Conservation (phyloP, 2,329 filamentous ascomycete genomes). For the Sporothrix brunneoviolacea region DNA sequence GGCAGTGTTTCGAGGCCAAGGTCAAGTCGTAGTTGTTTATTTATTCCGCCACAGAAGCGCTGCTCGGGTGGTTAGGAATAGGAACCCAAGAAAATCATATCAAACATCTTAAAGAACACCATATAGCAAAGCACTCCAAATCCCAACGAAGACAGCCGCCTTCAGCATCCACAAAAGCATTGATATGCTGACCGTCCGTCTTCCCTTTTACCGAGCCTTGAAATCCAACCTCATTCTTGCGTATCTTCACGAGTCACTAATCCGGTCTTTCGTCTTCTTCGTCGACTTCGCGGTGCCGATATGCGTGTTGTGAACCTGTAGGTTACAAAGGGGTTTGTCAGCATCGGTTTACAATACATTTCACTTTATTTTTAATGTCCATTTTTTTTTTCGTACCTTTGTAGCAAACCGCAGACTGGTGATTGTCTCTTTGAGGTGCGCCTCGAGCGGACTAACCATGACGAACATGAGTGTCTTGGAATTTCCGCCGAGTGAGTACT, state of each 20-base stretch:
- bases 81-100: no score
- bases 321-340: not conserved
- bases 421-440: conserved; percentile 84
- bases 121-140: no score
- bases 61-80: no score
- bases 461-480: conserved; percentile 99
- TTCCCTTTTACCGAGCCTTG: not conserved
- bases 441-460: conserved; percentile 90
- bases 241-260: not conserved
- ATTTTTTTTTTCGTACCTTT: conserved; percentile 53
- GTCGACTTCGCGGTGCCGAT: conserved; percentile 81
- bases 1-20: no score
- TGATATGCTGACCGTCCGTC: no score
- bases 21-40: no score
- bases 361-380: not conserved
- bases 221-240: not conserved
- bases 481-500: conserved; percentile 91
- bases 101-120: no score
- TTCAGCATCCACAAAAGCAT: no score
- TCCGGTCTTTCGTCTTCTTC: conserved; percentile 42
- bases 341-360: conserved; percentile 1
- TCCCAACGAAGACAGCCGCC: no score
- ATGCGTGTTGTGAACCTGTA: conserved; percentile 75
- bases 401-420: conserved; percentile 94
- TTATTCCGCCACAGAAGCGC: no score